Conservation (phyloP, 306 rosid species). For the Oemleria cerasiformis region DNA sequence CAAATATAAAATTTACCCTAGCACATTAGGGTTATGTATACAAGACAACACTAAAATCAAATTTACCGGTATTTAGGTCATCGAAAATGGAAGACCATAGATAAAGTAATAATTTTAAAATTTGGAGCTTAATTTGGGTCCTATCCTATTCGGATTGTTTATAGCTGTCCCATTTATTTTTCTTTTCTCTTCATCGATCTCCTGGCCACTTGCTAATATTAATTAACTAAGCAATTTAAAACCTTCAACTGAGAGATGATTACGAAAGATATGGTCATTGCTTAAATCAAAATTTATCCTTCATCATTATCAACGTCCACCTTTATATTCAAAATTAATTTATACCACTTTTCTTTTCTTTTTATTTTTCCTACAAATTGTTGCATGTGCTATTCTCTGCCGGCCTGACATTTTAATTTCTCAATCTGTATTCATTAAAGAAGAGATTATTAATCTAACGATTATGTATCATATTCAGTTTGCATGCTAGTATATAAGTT, state of each 20-base stretch:
- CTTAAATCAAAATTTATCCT: not conserved
- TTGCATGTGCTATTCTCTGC: too few species aligned
- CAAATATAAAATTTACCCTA: not conserved
- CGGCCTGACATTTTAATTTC: too few species aligned
- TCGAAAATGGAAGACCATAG: not conserved
- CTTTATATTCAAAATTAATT: not conserved
- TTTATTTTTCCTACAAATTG: too few species aligned
- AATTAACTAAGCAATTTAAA: not conserved
- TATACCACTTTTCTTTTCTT: too few species aligned
- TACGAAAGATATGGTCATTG: too few species aligned
- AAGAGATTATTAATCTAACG: too few species aligned
- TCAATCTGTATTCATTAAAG: too few species aligned
- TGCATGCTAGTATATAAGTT: too few species aligned
- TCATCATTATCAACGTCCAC: not conserved
- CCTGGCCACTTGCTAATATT: not conserved
- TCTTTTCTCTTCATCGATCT: too few species aligned
- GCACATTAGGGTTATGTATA: not conserved
- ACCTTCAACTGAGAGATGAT: not conserved
- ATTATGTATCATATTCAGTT: too few species aligned
- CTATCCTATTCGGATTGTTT: not conserved
- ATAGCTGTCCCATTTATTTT: conserved; percentile 2
- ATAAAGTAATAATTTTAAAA: not conserved
- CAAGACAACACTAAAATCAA: conserved; percentile 14
- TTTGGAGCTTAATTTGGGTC: not conserved
- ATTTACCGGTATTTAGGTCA: conserved; percentile 2